phyloP scores from a whole-genome alignment of 179 eudicot species.

The Silene noctiflora region DNA sequence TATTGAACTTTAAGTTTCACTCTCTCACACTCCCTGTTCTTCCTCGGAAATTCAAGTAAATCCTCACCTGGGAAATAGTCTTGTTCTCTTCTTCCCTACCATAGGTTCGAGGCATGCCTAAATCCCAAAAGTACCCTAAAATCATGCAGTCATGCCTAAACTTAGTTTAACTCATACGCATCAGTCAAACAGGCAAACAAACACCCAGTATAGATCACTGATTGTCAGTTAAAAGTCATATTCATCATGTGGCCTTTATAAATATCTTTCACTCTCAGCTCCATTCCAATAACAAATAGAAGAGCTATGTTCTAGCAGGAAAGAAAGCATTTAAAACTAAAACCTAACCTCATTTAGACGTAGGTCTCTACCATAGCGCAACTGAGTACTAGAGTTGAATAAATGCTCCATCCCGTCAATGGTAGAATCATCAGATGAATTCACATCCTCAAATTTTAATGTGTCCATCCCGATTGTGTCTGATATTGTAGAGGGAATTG shows the following conservation, averaged over 20 bases:
- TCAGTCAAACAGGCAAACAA: not conserved
- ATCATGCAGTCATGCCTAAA: not conserved
- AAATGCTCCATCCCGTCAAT: constrained; percentile 98
- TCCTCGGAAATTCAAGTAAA: not conserved
- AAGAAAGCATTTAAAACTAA: constrained; percentile 19
- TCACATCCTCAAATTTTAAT: constrained; percentile 60
- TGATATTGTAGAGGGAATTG: constrained; percentile 69
- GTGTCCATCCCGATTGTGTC: constrained; percentile 56
- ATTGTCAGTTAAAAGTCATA: not conserved
- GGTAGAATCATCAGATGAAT: constrained; percentile 61
- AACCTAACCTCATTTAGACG: constrained; percentile 92
- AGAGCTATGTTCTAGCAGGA: not conserved
- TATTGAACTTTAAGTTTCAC: not conserved
- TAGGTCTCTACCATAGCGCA: constrained; percentile 92
- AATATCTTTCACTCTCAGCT: not conserved
- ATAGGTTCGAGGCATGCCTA: not conserved
- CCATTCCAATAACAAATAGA: not conserved
- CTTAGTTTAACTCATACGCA: not conserved
- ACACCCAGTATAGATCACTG: not conserved
- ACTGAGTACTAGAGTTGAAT: constrained; percentile 79
- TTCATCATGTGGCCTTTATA: not conserved
- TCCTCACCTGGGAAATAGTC: not conserved
- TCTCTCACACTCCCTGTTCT: not conserved
- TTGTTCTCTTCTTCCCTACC: not conserved
- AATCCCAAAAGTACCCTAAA: not conserved